Conservation (phyloP, 305 asterid genomes). For the Plantago lanceolata region DNA sequence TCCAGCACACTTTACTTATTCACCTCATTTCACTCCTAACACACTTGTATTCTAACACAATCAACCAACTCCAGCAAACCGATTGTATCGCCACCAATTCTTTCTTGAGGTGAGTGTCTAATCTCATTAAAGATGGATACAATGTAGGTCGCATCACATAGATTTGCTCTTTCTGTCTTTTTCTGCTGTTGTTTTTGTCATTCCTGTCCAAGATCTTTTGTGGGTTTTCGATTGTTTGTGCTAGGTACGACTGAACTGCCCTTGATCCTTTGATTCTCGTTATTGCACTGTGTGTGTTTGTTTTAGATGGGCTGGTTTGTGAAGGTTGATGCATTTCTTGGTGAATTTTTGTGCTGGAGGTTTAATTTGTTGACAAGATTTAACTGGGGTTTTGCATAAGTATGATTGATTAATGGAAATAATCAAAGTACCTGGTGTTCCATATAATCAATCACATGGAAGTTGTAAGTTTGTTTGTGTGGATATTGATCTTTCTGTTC, state of each 20-base stretch:
- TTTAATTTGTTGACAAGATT: too few relatives aligned
- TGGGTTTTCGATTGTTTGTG: background rate
- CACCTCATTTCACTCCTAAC: constrained; percentile 1
- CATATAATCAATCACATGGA: too few relatives aligned
- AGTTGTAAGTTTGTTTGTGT: too few relatives aligned
- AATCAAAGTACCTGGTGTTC: too few relatives aligned
- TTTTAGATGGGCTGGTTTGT: background rate
- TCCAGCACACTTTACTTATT: constrained; percentile 7
- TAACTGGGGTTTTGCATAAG: too few relatives aligned
- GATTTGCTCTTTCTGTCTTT: background rate
- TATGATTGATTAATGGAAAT: too few relatives aligned
- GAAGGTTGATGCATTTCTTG: background rate
- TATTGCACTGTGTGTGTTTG: background rate
- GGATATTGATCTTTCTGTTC: too few relatives aligned
- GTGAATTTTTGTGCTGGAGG: background rate
- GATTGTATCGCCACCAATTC: background rate
- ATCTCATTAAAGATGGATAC: background rate
- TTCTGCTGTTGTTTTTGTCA: background rate
- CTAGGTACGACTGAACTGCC: background rate
- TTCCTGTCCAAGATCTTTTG: background rate
- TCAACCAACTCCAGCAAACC: background rate
- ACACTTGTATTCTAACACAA: background rate
- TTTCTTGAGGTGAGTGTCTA: background rate
- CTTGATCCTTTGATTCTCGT: background rate
- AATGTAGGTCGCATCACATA: background rate